Evolutionary conservation across 306 rosid genomes (phyloP).

Genomic region (Acacia acuminata): DNA sequence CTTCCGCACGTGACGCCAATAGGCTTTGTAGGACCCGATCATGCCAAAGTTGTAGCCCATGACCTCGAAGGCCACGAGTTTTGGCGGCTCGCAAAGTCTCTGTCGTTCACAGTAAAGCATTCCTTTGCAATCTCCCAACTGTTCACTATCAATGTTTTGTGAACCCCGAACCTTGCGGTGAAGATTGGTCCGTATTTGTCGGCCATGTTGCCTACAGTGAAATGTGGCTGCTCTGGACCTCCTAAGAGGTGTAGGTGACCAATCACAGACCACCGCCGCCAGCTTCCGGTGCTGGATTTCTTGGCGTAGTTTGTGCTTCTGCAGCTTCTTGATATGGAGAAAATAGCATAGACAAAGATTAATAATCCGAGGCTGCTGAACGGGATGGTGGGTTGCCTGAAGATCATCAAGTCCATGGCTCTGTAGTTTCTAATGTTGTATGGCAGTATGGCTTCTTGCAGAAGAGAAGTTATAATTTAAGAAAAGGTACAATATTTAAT

Average conservation of each 20-base stretch:
- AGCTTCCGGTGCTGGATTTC: slow-evolving; percentile 6
- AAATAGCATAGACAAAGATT: neutral
- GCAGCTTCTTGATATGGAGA: neutral
- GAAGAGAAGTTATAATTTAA: no score
- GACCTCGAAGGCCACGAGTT: neutral
- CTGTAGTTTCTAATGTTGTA: neutral
- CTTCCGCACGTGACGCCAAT: slow-evolving; percentile 31
- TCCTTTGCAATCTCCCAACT: slow-evolving; percentile 30
- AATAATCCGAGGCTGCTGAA: neutral
- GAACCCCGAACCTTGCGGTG: neutral
- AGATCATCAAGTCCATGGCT: neutral
- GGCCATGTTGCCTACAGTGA: neutral
- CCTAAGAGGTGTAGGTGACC: slow-evolving; percentile 39
- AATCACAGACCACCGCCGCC: slow-evolving; percentile 30
- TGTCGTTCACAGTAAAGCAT: neutral
- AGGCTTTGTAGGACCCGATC: neutral
- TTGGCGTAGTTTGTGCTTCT: neutral
- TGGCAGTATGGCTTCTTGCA: no score
- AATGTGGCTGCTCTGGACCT: slow-evolving; percentile 3
- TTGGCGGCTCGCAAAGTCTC: slow-evolving; percentile 15
- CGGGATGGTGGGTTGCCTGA: neutral
- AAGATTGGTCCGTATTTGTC: neutral
- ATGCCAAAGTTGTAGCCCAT: slow-evolving; percentile 14
- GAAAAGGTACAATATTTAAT: no score
- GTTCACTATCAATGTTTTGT: neutral